Conservation (phyloP, 1,139 yeast genomes). For the Kazachstania sp. region DNA sequence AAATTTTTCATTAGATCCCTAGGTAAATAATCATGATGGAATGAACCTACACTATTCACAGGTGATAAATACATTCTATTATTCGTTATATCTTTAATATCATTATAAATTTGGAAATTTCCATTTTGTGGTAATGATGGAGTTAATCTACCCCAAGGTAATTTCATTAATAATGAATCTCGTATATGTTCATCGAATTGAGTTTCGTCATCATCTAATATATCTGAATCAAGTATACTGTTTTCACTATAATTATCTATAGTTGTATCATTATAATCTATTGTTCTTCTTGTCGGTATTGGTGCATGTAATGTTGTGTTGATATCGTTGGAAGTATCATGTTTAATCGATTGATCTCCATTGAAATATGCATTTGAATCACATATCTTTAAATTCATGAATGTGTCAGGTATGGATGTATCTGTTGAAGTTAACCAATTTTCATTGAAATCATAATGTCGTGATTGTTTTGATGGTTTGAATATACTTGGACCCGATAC, state of each 20-base stretch:
- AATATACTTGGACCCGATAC: constrained; percentile 19
- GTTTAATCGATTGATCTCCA: neutral
- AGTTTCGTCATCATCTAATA: constrained; percentile 4
- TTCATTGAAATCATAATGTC: neutral
- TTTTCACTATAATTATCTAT: neutral
- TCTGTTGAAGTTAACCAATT: constrained; percentile 29
- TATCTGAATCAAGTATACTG: constrained; percentile 2
- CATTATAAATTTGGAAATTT: constrained; percentile 7
- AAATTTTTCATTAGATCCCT: constrained; percentile 1
- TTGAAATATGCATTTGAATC: neutral
- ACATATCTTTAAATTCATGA: constrained; percentile 4
- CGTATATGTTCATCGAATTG: constrained; percentile 3
- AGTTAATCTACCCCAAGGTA: constrained; percentile 6
- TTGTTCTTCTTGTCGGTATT: neutral
- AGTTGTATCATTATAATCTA: neutral
- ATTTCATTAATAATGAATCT: constrained; percentile 3
- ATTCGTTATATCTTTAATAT: neutral
- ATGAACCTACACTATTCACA: neutral
- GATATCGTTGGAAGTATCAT: neutral
- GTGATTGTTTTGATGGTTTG: neutral
- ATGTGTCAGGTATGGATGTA: constrained; percentile 24
- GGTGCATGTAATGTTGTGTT: neutral
- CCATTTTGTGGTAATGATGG: constrained; percentile 5
- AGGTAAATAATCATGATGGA: constrained; percentile 9
- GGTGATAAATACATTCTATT: constrained; percentile 4